Evolutionary conservation across 2,329 filamentous ascomycete genomes (phyloP), one percentile per base, ranked within the genome.

Genomic region (Ophiostoma perfectum): DNA sequence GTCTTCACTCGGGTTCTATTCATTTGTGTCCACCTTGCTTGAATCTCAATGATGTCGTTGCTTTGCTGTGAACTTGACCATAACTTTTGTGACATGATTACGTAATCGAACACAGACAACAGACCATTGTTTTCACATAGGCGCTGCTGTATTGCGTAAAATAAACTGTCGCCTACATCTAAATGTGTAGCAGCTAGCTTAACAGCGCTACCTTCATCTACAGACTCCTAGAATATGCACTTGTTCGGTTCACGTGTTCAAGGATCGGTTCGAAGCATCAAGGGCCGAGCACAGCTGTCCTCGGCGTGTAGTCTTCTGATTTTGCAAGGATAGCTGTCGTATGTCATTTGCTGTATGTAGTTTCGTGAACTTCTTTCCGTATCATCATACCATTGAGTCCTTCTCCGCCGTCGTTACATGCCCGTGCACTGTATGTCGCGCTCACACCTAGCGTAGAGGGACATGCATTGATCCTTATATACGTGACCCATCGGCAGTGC

Each of bases 271-370:
- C 27, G 27, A 27, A 27, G 27, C 27, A 27, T 27, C 42, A 44
- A 44, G 6, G 11, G 42, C 5, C 55, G 27, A 38, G 55, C 11
- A 60, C 55, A 60, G 38, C 12, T 38, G 55, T 60, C 55, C 55
- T 27, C 55, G 27, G 55, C 27, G 38, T 60, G 55, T 27, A 27
- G 27, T 60, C 49, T 27, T 60, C 38, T 55, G 4, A 39, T 39
- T 27, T 44, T 44, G 60, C 60, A 18, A 63, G 38, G 42, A 60
- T 60, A 60, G 60, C 60, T 63, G 60, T 63, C 60, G 42, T 63
- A 39, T 63, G 38, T 44, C 60, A 63, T 27, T 62, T 63, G 60
- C 39, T 18, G 60, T 63, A 18, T 63, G 60, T 42, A 41, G 60
- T 42, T 63, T 18, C 58, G 58, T 62, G 38, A 41, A 18, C 42